Evolutionary conservation across 1,284 basidiomycete species (phyloP).

Genomic region (Microbotryum intermedium): DNA sequence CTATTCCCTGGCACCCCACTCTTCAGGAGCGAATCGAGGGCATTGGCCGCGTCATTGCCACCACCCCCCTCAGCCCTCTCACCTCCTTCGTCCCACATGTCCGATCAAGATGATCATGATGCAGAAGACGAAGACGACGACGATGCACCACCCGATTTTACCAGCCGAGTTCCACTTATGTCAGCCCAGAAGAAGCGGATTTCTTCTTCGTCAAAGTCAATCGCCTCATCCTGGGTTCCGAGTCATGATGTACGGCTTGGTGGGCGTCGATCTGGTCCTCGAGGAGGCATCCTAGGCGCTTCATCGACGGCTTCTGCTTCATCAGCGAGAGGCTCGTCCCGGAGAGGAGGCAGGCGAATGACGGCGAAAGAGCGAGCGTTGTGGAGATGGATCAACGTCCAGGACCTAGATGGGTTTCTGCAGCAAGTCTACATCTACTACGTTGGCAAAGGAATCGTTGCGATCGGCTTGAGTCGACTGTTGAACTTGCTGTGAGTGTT

Average conservation of each 20-base stretch:
- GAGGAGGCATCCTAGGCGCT: constrained; percentile 11
- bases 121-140: constrained; percentile 25
- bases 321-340: too few relatives aligned
- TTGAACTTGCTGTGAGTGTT: constrained; percentile 79
- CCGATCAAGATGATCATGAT: neutral
- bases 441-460: constrained; percentile 88
- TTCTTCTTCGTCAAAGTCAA: neutral
- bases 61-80: constrained; percentile 16
- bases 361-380: constrained; percentile 62
- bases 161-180: constrained; percentile 16
- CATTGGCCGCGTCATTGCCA: constrained; percentile 6
- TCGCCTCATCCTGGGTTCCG: neutral
- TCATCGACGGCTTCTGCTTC: neutral
- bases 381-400: constrained; percentile 99
- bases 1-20: too few relatives aligned
- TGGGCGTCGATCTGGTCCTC: neutral
- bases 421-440: constrained; percentile 82
- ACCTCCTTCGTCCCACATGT: neutral
- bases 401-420: constrained; percentile 87
- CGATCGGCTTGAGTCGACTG: constrained; percentile 76
- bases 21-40: neutral
- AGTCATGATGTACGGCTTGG: neutral
- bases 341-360: constrained; percentile 7
- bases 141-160: constrained; percentile 26
- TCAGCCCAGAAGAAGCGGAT: neutral